Evolutionary conservation across 331 rosid species (phyloP).

Genomic region (Acacia pycnantha): DNA sequence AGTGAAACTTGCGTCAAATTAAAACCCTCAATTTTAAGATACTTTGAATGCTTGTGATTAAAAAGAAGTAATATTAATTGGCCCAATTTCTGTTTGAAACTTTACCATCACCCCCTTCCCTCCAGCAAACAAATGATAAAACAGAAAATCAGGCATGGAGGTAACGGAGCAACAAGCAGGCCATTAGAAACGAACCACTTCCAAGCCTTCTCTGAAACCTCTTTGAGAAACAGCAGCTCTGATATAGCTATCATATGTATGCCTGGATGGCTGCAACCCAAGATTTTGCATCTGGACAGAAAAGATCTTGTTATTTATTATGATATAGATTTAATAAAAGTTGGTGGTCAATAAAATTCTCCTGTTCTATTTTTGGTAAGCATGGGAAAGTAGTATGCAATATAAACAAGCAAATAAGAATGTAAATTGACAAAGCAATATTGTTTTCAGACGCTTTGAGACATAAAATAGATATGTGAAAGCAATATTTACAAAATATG

Average conservation of each 20-base stretch:
- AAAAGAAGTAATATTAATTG: neutral
- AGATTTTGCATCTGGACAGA: constrained; percentile 73
- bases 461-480: constrained; percentile 9
- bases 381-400: constrained; percentile 2
- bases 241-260: constrained; percentile 61
- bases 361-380: neutral
- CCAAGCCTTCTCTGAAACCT: constrained; percentile 53
- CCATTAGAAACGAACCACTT: constrained; percentile 50
- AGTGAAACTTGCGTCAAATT: constrained; percentile 19
- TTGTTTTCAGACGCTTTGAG: neutral
- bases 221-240: constrained; percentile 56
- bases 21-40: constrained; percentile 25
- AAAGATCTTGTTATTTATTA: constrained; percentile 36
- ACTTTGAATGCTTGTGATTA: neutral
- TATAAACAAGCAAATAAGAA: neutral
- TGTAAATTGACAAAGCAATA: constrained; percentile 13
- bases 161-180: constrained; percentile 4
- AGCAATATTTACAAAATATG: constrained; percentile 2
- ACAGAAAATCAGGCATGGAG: neutral
- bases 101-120: neutral
- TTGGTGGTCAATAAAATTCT: constrained; percentile 20
- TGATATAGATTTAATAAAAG: constrained; percentile 33
- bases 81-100: constrained; percentile 14
- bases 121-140: neutral
- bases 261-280: constrained; percentile 67